phyloP scores from a whole-genome alignment of 805 yeast genomes.

The Starmerella gropengiesseri region DNA sequence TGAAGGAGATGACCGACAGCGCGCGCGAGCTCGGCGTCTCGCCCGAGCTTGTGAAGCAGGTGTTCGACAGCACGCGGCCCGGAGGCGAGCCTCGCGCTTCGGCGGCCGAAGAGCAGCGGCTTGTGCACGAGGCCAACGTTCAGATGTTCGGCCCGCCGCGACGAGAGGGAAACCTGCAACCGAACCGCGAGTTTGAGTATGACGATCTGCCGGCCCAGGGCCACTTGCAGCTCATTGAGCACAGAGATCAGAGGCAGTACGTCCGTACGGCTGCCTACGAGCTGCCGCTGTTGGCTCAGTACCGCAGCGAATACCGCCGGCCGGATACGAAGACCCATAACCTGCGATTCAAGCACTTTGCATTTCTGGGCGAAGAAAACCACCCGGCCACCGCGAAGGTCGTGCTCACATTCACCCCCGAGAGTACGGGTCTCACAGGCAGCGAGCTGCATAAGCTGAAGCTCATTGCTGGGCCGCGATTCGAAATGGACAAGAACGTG shows the following conservation, averaged over 20 bases:
- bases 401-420: slow-evolving; percentile 43
- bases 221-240: slow-evolving; percentile 58
- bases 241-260: slow-evolving; percentile 63
- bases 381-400: slow-evolving; percentile 60
- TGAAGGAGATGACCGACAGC: slow-evolving; percentile 25
- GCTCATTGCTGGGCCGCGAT: slow-evolving; percentile 68
- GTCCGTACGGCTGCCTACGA: slow-evolving; percentile 85
- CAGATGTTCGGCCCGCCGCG: slow-evolving; percentile 24
- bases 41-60: slow-evolving; percentile 21
- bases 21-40: slow-evolving; percentile 28
- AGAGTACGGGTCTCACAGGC: slow-evolving; percentile 34
- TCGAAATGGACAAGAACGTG: slow-evolving; percentile 46
- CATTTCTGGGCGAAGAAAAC: slow-evolving; percentile 60
- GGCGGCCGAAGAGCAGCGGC: slow-evolving; percentile 6
- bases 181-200: slow-evolving; percentile 34
- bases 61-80: slow-evolving; percentile 23
- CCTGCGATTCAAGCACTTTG: slow-evolving; percentile 57
- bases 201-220: slow-evolving; percentile 63
- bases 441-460: slow-evolving; percentile 61
- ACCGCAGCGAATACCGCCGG: slow-evolving; percentile 56
- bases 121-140: slow-evolving; percentile 21
- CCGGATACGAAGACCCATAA: slow-evolving; percentile 25
- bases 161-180: slow-evolving; percentile 15
- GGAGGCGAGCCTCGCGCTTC: not conserved
- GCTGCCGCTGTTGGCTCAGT: slow-evolving; percentile 71